Evolutionary conservation across 1,284 basidiomycete genomes (phyloP).

Genomic region (Sanghuangporus baumii): DNA sequence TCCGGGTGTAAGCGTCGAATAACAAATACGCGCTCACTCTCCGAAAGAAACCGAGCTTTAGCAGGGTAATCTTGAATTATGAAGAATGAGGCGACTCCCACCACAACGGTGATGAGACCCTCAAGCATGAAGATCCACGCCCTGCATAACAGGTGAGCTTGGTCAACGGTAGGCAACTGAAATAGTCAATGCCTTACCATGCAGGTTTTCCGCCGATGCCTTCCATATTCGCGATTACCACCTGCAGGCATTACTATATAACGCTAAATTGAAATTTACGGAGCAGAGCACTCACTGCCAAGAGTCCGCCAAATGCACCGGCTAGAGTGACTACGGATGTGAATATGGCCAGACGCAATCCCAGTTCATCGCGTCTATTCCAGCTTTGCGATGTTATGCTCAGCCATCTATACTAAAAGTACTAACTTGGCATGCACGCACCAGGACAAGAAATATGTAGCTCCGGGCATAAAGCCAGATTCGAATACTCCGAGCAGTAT

Average conservation of each 20-base stretch:
- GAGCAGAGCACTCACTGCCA: not conserved
- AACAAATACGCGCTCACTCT: conserved; percentile 31
- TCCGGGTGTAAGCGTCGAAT: conserved; percentile 64
- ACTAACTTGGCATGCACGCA: conserved; percentile 26
- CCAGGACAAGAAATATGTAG: conserved; percentile 70
- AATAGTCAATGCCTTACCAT: conserved; percentile 16
- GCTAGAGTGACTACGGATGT: conserved; percentile 23
- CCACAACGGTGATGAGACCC: conserved; percentile 26
- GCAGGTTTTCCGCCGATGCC: conserved; percentile 26
- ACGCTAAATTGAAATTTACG: not conserved
- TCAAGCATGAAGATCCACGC: conserved; percentile 27
- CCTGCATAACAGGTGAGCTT: not conserved
- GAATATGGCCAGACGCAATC: conserved; percentile 24
- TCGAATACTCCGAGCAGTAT: conserved; percentile 66
- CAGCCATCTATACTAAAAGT: not conserved
- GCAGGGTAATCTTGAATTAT: conserved; percentile 36
- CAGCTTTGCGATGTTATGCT: conserved; percentile 6
- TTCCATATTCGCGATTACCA: conserved; percentile 23
- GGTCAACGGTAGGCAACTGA: too few relatives aligned
- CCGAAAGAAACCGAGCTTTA: conserved; percentile 34
- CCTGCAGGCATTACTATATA: conserved; percentile 1
- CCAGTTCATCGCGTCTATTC: conserved; percentile 22
- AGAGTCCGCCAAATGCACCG: conserved; percentile 21
- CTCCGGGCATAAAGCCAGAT: conserved; percentile 62
- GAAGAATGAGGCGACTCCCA: conserved; percentile 33